Evolutionary conservation across 495 filamentous ascomycete genomes (phyloP), one percentile per base, ranked within the genome.

Genomic region (Penicillium canescens): DNA sequence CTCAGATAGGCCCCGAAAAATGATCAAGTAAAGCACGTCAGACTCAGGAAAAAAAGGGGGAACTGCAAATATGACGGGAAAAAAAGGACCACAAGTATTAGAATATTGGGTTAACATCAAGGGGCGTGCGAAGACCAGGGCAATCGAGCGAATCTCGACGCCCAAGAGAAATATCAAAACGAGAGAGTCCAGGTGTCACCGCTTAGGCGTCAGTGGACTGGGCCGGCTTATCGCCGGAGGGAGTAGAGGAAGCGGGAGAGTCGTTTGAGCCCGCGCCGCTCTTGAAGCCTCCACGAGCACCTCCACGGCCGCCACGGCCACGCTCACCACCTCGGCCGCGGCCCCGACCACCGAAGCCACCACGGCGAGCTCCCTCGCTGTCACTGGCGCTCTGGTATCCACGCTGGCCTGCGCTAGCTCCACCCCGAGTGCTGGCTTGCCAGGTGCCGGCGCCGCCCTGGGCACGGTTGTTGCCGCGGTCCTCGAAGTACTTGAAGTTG

Each of bases 301-400:
- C 68, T 18, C 75, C 67, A 57, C 71, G 74, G 36, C 76, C 66
- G 33, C 68, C 62, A 41, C 71, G 71, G 42, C 72, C 73, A 43
- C 76, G 66, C 34, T 76, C 65, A 59, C 73, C 56, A 50, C 87
- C 78, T 41, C 83, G 67, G 33, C 78, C 78, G 20, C 82, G 77
- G 21, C 78, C 78, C 5, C 84, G 78, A n/a, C 83, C 83, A 59
- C 83, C 80, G 41, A 86, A 83, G 44, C 84, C 84, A 42, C 88
- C 84, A 35, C 84, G 78, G 16, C 83, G 70, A 31, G 68, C 68
- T 42, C 74, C 82, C 62, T 96, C 90, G 48, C 90, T 92, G 65
- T 96, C 94, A 65, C 91, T 96, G 53, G 88, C 85, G 62, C 86
- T 93, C 59, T 85, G 79, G 68, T 92, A 95, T 62, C 86, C 91